Base-by-base conservation (phyloP, 768 basidiomycete species). In the Auricularia sp. region DNA sequence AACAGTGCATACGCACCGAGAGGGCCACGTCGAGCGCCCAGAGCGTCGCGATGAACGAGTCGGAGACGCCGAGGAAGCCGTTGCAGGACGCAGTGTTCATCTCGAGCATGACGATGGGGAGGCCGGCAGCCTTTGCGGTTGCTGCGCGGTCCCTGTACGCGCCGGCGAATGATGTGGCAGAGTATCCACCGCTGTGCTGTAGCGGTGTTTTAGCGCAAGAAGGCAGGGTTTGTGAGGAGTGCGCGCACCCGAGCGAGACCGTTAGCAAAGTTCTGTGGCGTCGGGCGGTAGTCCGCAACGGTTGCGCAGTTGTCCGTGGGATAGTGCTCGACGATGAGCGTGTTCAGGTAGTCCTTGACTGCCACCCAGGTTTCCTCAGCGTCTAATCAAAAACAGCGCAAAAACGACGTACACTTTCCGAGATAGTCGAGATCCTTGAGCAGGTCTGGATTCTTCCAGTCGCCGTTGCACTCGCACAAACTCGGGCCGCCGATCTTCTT, bases 1-100 rank as follows among this genome's bases (percentile, higher is more conserved):
- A 5, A 33, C 85, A 63, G 73, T 72, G 54, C 77, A 76, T 14
- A 8, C 85, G 85, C 80, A 86, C 78, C 66, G 84, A 81, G 66
- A 87, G 72, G 3, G 78, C 80, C 73, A 84, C 85, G 71, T 88
- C 86, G 67, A 85, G 68, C 2, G 76, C 83, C 86, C 86, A 88
- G 2, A 89, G 74, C 3, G 85, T 83, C 0, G 82, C 84, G 1
- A 76, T 78, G 65, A 82, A 88, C 69, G 80, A 72, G 77, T 90
- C 81, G 77, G 86, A 72, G 74, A 87, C 78, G 63, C 79, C 78
- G 13, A 75, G 71, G 70, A 80, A 82, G 18, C 79, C 81, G 67
- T 77, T 80, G 71, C 81, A 84, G 61, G 76, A 79, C 2, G 79
- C 79, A 0, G 88, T 79, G 63, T 88, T 88, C 13, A 85, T 87